phyloP scores from a whole-genome alignment of 2,329 filamentous ascomycete genomes.

The Amesomyces nigricolor region DNA sequence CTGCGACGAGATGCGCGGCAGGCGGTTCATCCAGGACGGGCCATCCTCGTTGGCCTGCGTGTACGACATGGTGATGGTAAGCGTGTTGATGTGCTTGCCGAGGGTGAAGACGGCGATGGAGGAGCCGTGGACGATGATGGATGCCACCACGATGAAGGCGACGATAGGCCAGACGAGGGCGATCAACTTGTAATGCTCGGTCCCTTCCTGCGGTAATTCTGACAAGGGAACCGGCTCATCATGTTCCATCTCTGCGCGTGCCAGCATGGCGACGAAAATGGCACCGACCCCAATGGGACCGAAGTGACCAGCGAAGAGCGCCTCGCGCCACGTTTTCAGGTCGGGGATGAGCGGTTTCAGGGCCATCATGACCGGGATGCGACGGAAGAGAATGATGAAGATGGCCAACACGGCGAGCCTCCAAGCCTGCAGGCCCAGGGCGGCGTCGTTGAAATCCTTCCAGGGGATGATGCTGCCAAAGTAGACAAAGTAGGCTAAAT shows the following conservation, averaged over 20 bases:
- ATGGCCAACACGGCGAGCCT: conserved; percentile 88
- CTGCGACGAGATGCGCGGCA: conserved; percentile 64
- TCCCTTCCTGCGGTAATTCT: conserved; percentile 48
- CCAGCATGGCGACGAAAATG: conserved; percentile 90
- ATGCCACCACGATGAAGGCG: conserved; percentile 87
- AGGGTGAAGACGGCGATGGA: conserved; percentile 96
- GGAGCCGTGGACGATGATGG: conserved; percentile 94
- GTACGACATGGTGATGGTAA: conserved; percentile 94
- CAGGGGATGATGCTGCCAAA: conserved; percentile 96
- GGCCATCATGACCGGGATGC: conserved; percentile 88
- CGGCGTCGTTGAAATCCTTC: conserved; percentile 76
- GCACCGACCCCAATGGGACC: conserved; percentile 96
- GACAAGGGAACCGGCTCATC: conserved; percentile 68
- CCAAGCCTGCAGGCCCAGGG: conserved; percentile 77
- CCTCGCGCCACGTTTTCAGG: conserved; percentile 96
- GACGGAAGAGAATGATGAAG: conserved; percentile 89
- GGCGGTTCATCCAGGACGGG: conserved; percentile 88
- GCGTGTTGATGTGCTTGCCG: conserved; percentile 95
- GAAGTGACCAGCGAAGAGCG: conserved; percentile 93
- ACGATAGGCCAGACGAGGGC: conserved; percentile 92
- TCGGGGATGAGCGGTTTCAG: conserved; percentile 93
- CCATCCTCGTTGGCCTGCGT: conserved; percentile 84
- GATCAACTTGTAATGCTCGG: conserved; percentile 63
- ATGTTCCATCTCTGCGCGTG: conserved; percentile 82
- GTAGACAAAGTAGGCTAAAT: conserved; percentile 97